Evolutionary conservation across 768 basidiomycete species (phyloP), one percentile per base, ranked within the genome.

Genomic region (Leccinum sublutescens): DNA sequence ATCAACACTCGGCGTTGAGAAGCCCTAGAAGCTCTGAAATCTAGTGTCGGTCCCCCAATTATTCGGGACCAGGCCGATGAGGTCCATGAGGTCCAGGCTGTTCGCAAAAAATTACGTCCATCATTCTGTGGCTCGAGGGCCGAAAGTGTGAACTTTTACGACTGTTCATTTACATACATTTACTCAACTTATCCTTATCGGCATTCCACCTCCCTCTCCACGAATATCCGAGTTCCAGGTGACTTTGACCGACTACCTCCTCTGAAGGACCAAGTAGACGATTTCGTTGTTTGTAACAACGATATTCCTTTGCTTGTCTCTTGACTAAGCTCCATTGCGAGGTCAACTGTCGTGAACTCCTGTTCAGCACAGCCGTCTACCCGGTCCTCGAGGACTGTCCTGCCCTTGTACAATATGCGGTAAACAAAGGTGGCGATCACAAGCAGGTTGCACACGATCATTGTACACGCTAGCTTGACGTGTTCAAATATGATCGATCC

Each of bases 381-480:
- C 0, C 33, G 43, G n/a, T 49, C 48, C 4, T 57, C 59, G 0
- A 61, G 27, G 10, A 31, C 53, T 8, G 14, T 6, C 9, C 52
- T 33, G 12, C 33, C 47, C 50, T 29, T 50, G 58, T 47, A 54
- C 23, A 52, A 29, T 29, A 59, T 4, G 27, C 65, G 68, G 50
- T 65, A 71, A 27, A 63, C 19, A 33, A 64, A 69, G 10, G 62
- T 54, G 43, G 53, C 61, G 31, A 68, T 68, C 29, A 66, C 69
- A 1, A 70, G 58, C 29, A 64, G 12, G 52, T 71, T 69, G 45
- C 70, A 71, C 12, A 69, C 61, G 49, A 69, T 54, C 48, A 66
- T 33, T 15, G 62, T 59, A 33, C 56, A 63, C 23, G 52, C 62
- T 31, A 59, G 61, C 49, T 68, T 68, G 57, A 71, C 55, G 11